phyloP scores from a whole-genome alignment of 345 rosid species.

The Citrus reticulata region DNA sequence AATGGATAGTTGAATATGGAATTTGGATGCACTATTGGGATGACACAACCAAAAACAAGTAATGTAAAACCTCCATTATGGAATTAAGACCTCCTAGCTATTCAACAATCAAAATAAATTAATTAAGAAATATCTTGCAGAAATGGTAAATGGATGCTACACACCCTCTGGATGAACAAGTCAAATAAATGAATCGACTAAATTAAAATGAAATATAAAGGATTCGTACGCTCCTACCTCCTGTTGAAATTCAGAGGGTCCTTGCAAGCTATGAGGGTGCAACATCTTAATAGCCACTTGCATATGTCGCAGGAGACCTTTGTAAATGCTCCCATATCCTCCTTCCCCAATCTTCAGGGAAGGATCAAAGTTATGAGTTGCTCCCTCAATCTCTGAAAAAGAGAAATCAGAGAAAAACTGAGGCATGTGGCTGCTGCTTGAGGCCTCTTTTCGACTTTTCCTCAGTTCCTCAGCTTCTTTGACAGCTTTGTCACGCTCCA shows the following conservation, averaged over 20 bases:
- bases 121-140: not conserved
- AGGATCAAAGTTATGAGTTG: slow-evolving; percentile 60
- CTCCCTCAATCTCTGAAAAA: slow-evolving; percentile 67
- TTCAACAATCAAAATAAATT: not conserved
- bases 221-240: slow-evolving; percentile 51
- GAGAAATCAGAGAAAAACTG: slow-evolving; percentile 67
- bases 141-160: too few species aligned
- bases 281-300: slow-evolving; percentile 73
- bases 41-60: not conserved
- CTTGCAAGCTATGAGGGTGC: slow-evolving; percentile 69
- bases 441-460: slow-evolving; percentile 51
- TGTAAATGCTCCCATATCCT: slow-evolving; percentile 82
- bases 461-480: slow-evolving; percentile 80
- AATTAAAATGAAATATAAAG: not conserved
- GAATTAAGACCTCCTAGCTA: not conserved
- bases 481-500: slow-evolving; percentile 73
- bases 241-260: slow-evolving; percentile 78
- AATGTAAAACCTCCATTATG: not conserved
- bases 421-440: slow-evolving; percentile 34
- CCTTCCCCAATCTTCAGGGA: slow-evolving; percentile 87
- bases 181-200: not conserved
- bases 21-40: not conserved
- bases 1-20: not conserved
- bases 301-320: slow-evolving; percentile 57
- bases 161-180: not conserved